Conservation (phyloP, 2,329 filamentous ascomycete genomes). For the Zymoseptoria passerinii region DNA sequence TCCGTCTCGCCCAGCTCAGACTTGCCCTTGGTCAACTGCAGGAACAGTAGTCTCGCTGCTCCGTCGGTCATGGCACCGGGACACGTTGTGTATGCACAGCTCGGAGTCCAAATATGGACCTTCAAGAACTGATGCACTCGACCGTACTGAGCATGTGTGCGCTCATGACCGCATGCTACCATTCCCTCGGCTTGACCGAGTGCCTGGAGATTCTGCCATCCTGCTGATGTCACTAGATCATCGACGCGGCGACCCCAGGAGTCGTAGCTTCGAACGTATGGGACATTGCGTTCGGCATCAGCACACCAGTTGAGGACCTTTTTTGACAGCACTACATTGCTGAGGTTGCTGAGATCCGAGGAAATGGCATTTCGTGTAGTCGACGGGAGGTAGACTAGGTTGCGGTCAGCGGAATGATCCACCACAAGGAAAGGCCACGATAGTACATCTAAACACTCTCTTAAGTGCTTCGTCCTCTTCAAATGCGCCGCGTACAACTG, state of each 20-base stretch:
- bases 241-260: constrained; percentile 54
- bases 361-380: constrained; percentile 1
- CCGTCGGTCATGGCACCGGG: constrained; percentile 61
- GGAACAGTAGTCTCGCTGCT: constrained; percentile 45
- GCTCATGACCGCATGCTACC: constrained; percentile 54
- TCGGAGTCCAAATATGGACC: constrained; percentile 51
- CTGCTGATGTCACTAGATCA: constrained; percentile 55
- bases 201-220: constrained; percentile 56
- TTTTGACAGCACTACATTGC: constrained; percentile 46
- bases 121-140: constrained; percentile 53
- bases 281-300: constrained; percentile 58
- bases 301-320: constrained; percentile 49
- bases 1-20: constrained; percentile 5
- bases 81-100: constrained; percentile 54
- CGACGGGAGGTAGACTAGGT: constrained; percentile 36
- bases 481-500: constrained; percentile 4
- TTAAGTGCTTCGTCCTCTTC: constrained; percentile 11
- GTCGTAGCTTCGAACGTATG: constrained; percentile 51
- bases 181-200: constrained; percentile 53
- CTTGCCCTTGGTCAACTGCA: constrained; percentile 3
- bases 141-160: constrained; percentile 42
- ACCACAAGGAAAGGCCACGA: neutral
- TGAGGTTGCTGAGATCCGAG: constrained; percentile 31
- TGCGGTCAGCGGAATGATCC: neutral
- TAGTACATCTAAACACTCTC: constrained; percentile 2